Base-by-base conservation (phyloP, 2,329 filamentous ascomycete genomes). In the Botryosphaeria dothidea region DNA sequence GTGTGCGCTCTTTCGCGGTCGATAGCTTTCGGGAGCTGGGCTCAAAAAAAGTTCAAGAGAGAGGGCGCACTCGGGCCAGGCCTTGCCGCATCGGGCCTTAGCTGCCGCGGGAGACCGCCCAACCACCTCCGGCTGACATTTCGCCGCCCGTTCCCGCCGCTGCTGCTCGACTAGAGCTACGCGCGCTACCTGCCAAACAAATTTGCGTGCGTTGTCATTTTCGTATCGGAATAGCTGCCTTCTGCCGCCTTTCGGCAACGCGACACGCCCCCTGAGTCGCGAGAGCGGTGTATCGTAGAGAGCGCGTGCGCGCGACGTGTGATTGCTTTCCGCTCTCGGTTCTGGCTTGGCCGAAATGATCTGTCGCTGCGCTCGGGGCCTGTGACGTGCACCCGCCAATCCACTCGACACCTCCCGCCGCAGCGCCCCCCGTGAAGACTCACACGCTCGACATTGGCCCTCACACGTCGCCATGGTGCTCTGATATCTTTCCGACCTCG, bases 1-100 rank as follows among this genome's bases (percentile, higher is more conserved):
- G 66, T 34, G 61, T 31, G 34, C 38, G 57, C 60, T 63, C n/a
- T n/a, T n/a, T n/a, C n/a, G n/a, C n/a, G n/a, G n/a, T n/a, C n/a
- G n/a, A n/a, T 52, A 46, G 65, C 56, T 31, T 66, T 49, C 49
- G 49, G 64, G 15, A 15, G 48, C 4, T 23, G 56, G 41, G 27
- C 38, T 31, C 52, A 51, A 49, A 64, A 60, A 64, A 64, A 64
- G 62, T 64, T 58, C 62, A 17, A 49, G 62, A 38, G 23, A 34
- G 8, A 5, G 36, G 29, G 62, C 29, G 21, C 62, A 38, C 49
- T 46, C 41, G 51, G 27, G 29, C 45, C 45, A 36, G 27, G 21
- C 58, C 9, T 48, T 64, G 21, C 41, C 62, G n/a, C 27, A 64
- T 54, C 27, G 56, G 41, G 56, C 25, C 9, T 15, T 54, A 64